Percentiles rank a stretch among this genome's conserved stretches.
These are phyloP conservation scores for Boletales sp. DNA, from an alignment of 768 basidiomycete species.

Conservation along the genomic window DNA sequence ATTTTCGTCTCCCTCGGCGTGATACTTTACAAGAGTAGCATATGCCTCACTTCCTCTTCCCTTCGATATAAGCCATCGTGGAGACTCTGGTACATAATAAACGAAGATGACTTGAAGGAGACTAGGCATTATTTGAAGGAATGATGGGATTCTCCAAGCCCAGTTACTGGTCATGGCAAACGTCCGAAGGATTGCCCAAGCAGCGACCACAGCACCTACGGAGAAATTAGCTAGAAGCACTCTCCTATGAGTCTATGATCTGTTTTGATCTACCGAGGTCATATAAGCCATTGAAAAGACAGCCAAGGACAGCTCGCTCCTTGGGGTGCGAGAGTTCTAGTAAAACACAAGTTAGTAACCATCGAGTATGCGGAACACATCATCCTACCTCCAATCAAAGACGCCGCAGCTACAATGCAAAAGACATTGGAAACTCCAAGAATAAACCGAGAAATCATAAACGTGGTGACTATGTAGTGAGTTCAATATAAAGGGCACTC, in stretches of 20 bases:
- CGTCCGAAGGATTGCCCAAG: constrained; percentile 56
- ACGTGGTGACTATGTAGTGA: not conserved
- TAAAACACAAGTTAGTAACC: not conserved
- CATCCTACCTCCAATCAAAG: constrained; percentile 7
- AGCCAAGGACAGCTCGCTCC: constrained; percentile 4
- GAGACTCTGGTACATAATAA: constrained; percentile 61
- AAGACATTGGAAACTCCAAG: not conserved
- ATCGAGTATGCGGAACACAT: not conserved
- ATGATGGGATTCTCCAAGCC: constrained; percentile 63
- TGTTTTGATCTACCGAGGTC: constrained; percentile 2
- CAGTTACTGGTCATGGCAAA: constrained; percentile 55
- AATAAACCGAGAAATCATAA: constrained; percentile 5
- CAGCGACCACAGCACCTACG: constrained; percentile 33
- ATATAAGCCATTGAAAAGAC: not conserved
- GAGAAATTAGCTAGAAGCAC: not conserved
- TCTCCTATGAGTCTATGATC: not conserved
- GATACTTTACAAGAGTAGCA: constrained; percentile 50
- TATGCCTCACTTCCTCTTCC: constrained; percentile 49
- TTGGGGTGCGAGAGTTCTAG: constrained; percentile 15
- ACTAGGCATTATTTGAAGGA: constrained; percentile 55
- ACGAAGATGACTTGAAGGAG: constrained; percentile 53
- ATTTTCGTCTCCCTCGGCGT: constrained; percentile 51
- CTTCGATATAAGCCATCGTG: constrained; percentile 59
- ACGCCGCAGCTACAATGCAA: not conserved
- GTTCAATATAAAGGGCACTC: not conserved